Evolutionary conservation across 257 asterid genomes (phyloP), one percentile per base, ranked within the genome.

Genomic region (Linaria vulgaris): DNA sequence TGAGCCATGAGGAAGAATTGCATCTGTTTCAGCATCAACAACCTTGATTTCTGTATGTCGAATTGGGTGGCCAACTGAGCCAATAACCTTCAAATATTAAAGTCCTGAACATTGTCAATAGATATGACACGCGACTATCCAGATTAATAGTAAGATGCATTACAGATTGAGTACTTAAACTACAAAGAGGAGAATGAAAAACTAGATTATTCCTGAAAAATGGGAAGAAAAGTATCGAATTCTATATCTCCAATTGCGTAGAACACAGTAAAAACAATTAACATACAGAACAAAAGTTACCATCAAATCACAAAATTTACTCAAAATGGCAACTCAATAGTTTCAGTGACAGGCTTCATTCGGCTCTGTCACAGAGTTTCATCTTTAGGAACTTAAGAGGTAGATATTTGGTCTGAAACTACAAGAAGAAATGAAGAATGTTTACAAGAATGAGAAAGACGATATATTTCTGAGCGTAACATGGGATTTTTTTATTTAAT

Each of bases 21-120:
- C 78, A 80, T 73, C 84, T 3, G 95, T 88, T 75, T 88, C 95
- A 22, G 86, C 76, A 80, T 88, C 89, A n/a, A 88, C 82, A 47
- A 91, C 78, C 76, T 81, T 74, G 38, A 91, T 82, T 73, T 91
- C 95, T 30, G 95, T 85, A 30, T 82, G 73, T 23, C 59, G 76
- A 61, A 94, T 67, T 54, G 99, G 91, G 74, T 49, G 94, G 11
- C 99, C 99, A 67, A 90, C 47, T 20, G 97, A 94, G 59, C 97
- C 97, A 67, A 90, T 88, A 72, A 85, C 95, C 99, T 88, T 76
- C 69, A 83, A 72, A 69, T 53, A 64, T 73, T 59, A 77, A 75
- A 70, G 55, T 64, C 17, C 30, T 59, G 46, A 52, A 74, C 15
- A 43, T 11, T 45, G 63, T 68, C 73, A 83, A 45, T 51, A 61